These are phyloP conservation scores for Eutrema yunnanense DNA, from an alignment of 345 rosid species.

Conservation along the genomic window DNA sequence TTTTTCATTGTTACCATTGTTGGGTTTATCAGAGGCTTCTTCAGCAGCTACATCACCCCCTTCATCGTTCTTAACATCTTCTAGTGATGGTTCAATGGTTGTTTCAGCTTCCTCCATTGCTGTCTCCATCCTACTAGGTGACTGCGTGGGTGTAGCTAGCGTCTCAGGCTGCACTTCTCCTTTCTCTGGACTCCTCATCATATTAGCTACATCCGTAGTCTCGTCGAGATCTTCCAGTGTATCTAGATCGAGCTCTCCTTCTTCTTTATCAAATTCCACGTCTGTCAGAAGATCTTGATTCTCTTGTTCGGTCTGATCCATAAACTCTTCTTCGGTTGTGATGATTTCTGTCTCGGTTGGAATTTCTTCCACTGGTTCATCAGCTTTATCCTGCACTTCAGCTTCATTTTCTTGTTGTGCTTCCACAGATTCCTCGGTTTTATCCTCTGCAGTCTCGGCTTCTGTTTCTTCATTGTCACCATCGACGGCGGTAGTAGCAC, in stretches of 20 bases:
- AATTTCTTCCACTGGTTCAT: conserved; percentile 47
- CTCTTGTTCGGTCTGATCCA: conserved; percentile 48
- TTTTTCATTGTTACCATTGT: conserved; percentile 38
- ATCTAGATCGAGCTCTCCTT: conserved; percentile 73
- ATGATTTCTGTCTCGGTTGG: conserved; percentile 38
- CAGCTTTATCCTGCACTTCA: conserved; percentile 35
- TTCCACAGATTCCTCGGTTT: conserved; percentile 44
- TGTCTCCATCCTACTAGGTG: conserved; percentile 56
- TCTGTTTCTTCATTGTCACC: conserved; percentile 61
- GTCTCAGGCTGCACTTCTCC: conserved; percentile 50
- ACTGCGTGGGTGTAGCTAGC: conserved; percentile 44
- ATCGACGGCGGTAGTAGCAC: conserved; percentile 39
- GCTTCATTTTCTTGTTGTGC: conserved; percentile 37
- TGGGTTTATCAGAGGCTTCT: conserved; percentile 57
- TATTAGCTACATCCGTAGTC: conserved; percentile 32
- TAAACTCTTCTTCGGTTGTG: conserved; percentile 38
- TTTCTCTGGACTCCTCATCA: conserved; percentile 45
- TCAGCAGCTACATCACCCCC: conserved; percentile 42
- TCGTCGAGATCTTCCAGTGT: conserved; percentile 60
- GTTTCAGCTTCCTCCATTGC: conserved; percentile 41
- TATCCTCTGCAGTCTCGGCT: conserved; percentile 43
- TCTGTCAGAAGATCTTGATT: conserved; percentile 40
- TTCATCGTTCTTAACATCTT: conserved; percentile 63
- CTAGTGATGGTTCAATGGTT: conserved; percentile 36
- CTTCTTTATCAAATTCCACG: conserved; percentile 71